Evolutionary conservation across 176 grass and related monocot genomes (phyloP).

Genomic region (Zizania latifolia): DNA sequence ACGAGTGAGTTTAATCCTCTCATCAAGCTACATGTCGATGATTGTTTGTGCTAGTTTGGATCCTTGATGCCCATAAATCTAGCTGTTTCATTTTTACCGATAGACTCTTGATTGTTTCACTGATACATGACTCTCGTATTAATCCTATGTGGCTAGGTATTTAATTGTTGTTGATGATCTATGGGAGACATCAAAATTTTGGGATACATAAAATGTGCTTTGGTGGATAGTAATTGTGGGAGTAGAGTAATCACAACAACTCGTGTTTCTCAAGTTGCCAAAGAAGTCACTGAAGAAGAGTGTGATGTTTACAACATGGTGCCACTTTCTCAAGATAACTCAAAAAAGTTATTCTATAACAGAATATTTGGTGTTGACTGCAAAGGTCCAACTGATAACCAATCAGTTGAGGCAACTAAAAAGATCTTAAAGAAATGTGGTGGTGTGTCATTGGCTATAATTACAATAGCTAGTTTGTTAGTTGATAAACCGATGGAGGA

Average conservation of each 20-base stretch:
- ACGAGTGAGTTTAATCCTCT: no score
- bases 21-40: no score
- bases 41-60: no score
- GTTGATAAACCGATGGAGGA: background rate
- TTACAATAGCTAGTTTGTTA: background rate
- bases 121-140: background rate
- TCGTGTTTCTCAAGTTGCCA: background rate
- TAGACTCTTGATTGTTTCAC: background rate
- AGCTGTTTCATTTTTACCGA: background rate
- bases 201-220: background rate
- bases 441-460: slow-evolving; percentile 7
- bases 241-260: slow-evolving; percentile 23
- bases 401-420: background rate
- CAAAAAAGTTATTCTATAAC: background rate
- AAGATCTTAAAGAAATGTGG: slow-evolving; percentile 8
- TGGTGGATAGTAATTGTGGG: background rate
- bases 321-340: background rate
- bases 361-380: background rate
- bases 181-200: background rate
- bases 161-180: slow-evolving; percentile 17
- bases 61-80: background rate
- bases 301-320: background rate
- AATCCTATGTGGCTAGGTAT: background rate
- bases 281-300: no score
- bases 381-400: no score